A percentile compares a stretch with the other conserved stretches of the same genome.
These are phyloP conservation scores for Pythium sp. DNA, from an alignment of 352 stramenopile species.

Conservation along the genomic window DNA sequence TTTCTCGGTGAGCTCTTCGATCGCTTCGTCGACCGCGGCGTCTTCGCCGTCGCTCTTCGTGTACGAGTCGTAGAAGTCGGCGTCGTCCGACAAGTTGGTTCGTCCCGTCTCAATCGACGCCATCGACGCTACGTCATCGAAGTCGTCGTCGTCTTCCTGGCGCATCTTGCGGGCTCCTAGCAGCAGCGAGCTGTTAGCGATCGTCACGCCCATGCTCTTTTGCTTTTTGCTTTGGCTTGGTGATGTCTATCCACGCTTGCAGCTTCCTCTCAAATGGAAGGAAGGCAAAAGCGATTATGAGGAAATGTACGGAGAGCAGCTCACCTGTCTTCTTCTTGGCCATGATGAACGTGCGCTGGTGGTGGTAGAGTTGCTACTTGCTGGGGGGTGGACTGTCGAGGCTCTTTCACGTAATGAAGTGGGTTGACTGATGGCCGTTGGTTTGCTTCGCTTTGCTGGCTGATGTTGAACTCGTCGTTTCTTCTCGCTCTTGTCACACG, in stretches of 20 bases:
- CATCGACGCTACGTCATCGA: conserved; percentile 65
- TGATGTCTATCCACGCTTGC: background rate
- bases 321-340: conserved; percentile 66
- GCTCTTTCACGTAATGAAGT: background rate
- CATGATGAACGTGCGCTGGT: conserved; percentile 30
- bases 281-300: conserved; percentile 1
- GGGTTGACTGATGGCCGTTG: background rate
- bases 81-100: conserved; percentile 61
- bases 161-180: conserved; percentile 57
- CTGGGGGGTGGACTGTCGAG: background rate
- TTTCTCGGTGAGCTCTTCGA: conserved; percentile 80
- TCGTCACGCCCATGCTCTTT: conserved; percentile 10
- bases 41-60: conserved; percentile 61
- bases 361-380: background rate
- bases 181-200: conserved; percentile 10
- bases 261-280: background rate
- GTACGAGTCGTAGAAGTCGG: conserved; percentile 69
- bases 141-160: conserved; percentile 55
- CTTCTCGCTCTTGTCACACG: too few species aligned
- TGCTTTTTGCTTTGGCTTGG: background rate
- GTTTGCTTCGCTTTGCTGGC: background rate
- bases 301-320: background rate
- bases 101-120: conserved; percentile 64
- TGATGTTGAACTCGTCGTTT: too few species aligned
- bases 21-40: conserved; percentile 61